A percentile compares a stretch with the other conserved stretches of the same genome.
Conservation (phyloP, 805 yeast genomes). For the Metschnikowia drakensbergensis region DNA sequence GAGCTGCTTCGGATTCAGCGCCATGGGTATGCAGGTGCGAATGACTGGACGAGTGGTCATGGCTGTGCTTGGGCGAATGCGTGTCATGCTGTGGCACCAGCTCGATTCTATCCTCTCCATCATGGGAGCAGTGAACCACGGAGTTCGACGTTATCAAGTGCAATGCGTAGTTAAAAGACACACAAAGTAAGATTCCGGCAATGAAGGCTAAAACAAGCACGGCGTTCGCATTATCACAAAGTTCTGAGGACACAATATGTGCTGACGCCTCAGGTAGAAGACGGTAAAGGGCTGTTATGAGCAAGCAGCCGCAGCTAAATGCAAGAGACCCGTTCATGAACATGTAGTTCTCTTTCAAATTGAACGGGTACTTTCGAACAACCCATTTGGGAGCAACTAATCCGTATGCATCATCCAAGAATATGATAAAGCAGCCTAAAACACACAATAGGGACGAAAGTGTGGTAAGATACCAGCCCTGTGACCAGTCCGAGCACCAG, state of each 20-base stretch:
- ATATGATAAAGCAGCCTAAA: constrained; percentile 66
- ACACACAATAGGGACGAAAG: constrained; percentile 70
- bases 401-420: constrained; percentile 51
- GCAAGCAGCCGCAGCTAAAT: constrained; percentile 75
- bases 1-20: constrained; percentile 1
- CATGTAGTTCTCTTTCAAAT: constrained; percentile 53
- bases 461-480: constrained; percentile 64
- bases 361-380: constrained; percentile 43
- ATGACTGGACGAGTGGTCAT: constrained; percentile 13
- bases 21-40: constrained; percentile 20
- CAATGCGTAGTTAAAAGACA: constrained; percentile 56
- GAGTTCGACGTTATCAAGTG: constrained; percentile 77
- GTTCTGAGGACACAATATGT: constrained; percentile 38
- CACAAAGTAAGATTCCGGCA: constrained; percentile 60
- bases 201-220: constrained; percentile 45
- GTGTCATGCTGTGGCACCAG: constrained; percentile 14
- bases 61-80: constrained; percentile 10
- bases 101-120: constrained; percentile 27
- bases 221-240: constrained; percentile 23
- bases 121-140: constrained; percentile 82
- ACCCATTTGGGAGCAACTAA: constrained; percentile 36
- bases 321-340: constrained; percentile 75
- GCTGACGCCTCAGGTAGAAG: constrained; percentile 65
- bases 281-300: constrained; percentile 72
- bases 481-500: constrained; percentile 18